Evolutionary conservation across 2,329 filamentous ascomycete species (phyloP), one percentile per base, ranked within the genome.

Genomic region (Plenodomus biglobosus): DNA sequence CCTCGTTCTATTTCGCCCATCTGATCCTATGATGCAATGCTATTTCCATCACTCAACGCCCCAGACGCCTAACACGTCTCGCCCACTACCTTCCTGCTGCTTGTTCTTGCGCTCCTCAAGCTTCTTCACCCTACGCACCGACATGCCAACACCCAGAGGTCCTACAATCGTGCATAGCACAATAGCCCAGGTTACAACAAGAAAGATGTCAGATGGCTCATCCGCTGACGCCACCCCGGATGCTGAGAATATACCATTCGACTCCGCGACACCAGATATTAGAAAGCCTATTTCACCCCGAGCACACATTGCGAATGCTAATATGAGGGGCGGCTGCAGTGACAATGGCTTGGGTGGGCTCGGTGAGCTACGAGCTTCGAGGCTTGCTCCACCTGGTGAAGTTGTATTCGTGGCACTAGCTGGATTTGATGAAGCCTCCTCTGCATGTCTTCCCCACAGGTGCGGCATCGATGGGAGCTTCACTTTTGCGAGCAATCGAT

Each of bases 201-300:
- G 64, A 50, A 80, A 83, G 0, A 79, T 73, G 30, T 80, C 75
- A 0, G 76, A 75, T 15, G 68, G 66, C 2, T 53, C 59, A 6
- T 32, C 27, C 27, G 52, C 48, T 1, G 46, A 45, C 16, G 42
- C 48, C 8, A 40, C 20, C 11, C 48, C 38, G 1, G 57, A 45
- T 5, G 58, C 52, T 1, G 66, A 65, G 50, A 81, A 81, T 10
- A 81, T 73, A 0, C 78, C 76, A 13, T 75, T 72, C 4, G 71
- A 78, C 59, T 88, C 79, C 0, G 86, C 86, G 0, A 91, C 68
- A 0, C 85, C 83, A 1, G 85, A 84, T 52, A 94, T 89, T 37
- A 92, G 68, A 52, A 90, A 90, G 0, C 88, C 87, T 27, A 92
- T 89, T 65, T 94, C 88, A 0, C 88, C 88, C n/a, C 88, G 78